Conservation (phyloP, 768 basidiomycete species). For the Mycena olivaceomarginata region DNA sequence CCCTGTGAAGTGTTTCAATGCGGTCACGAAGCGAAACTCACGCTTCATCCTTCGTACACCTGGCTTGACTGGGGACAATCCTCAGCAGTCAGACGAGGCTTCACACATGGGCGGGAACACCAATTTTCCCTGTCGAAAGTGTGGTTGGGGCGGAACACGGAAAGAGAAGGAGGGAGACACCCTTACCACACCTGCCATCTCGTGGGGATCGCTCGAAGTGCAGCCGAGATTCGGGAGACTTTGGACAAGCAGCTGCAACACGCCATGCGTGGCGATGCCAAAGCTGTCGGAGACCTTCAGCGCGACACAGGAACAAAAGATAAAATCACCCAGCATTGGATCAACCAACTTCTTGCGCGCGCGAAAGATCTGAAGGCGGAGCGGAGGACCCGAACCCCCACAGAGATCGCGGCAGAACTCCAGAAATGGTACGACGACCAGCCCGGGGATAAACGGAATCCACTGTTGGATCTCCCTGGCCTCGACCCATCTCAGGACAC, state of each 20-base stretch:
- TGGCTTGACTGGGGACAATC: slow-evolving; percentile 42
- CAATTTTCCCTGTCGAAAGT: slow-evolving; percentile 40
- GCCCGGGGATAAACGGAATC: not conserved
- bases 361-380: not conserved
- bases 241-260: not conserved
- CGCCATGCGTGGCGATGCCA: not conserved
- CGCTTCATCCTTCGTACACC: not conserved
- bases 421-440: not conserved
- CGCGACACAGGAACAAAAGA: slow-evolving; percentile 4
- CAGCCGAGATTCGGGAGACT: not conserved
- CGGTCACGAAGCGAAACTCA: slow-evolving; percentile 18
- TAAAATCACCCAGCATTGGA: slow-evolving; percentile 34
- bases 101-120: slow-evolving; percentile 38
- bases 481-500: no score
- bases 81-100: slow-evolving; percentile 44
- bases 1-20: slow-evolving; percentile 33
- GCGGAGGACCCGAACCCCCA: no score
- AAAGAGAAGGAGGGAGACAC: slow-evolving; percentile 21
- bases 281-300: not conserved
- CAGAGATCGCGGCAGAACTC: slow-evolving; percentile 43
- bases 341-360: not conserved
- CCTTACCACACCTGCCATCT: slow-evolving; percentile 37
- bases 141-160: slow-evolving; percentile 32
- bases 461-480: no score
- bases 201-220: not conserved